phyloP scores from a whole-genome alignment of 1,139 yeast species.

The Kodamaea fungicola region DNA sequence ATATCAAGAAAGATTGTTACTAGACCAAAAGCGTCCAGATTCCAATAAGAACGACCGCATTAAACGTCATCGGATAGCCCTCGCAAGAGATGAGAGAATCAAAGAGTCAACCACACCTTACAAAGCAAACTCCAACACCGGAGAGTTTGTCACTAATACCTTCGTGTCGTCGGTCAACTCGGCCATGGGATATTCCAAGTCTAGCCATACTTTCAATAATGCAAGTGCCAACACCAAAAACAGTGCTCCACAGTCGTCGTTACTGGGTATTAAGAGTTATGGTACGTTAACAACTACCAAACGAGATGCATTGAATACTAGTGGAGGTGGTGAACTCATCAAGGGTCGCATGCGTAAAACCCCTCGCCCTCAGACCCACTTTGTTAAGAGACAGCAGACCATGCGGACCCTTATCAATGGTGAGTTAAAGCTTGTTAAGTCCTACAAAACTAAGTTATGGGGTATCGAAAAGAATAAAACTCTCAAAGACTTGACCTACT shows the following conservation, averaged over 20 bases:
- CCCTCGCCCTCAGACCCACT: constrained; percentile 39
- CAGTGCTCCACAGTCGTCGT: constrained; percentile 28
- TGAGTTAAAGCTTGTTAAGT: constrained; percentile 52
- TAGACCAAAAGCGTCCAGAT: constrained; percentile 38
- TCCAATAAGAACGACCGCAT: constrained; percentile 25
- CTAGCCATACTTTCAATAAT: constrained; percentile 33
- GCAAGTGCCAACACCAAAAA: constrained; percentile 36
- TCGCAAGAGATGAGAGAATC: constrained; percentile 43
- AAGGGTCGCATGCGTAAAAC: constrained; percentile 62
- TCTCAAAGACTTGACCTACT: constrained; percentile 58
- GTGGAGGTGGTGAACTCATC: constrained; percentile 43
- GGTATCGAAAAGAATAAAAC: constrained; percentile 72
- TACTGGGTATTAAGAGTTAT: constrained; percentile 35
- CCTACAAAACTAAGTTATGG: constrained; percentile 81
- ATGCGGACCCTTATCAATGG: constrained; percentile 65
- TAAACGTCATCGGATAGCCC: constrained; percentile 33
- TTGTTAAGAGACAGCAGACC: constrained; percentile 51
- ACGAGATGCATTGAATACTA: constrained; percentile 6
- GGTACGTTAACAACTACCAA: constrained; percentile 22
- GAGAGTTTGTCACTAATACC: constrained; percentile 11
- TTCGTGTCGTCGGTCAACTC: constrained; percentile 14
- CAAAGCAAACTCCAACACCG: constrained; percentile 22
- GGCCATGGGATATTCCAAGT: constrained; percentile 27
- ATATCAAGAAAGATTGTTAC: constrained; percentile 39
- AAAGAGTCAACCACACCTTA: constrained; percentile 34